A percentile compares a stretch with the other conserved stretches of the same genome.
Conservation (phyloP, 2,329 filamentous ascomycete genomes). For the Plectosphaerella plurivora region DNA sequence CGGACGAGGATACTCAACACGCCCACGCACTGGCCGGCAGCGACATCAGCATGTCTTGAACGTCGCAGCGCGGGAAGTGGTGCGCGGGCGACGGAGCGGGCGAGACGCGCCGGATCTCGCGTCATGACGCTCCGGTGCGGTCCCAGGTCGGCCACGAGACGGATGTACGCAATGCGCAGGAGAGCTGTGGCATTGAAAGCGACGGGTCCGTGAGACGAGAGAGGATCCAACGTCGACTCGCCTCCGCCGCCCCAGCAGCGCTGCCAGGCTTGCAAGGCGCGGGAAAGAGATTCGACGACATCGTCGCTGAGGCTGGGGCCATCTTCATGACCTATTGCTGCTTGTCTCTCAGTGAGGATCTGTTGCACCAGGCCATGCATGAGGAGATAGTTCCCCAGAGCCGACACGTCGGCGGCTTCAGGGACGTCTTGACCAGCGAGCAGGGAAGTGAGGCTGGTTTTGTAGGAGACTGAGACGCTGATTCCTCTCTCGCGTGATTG, state of each 20-base stretch:
- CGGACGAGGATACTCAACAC: constrained; percentile 48
- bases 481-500: not conserved
- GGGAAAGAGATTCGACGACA: constrained; percentile 10
- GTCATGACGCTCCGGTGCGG: constrained; percentile 37
- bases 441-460: not conserved
- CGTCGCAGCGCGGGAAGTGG: constrained; percentile 23
- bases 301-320: not conserved
- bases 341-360: constrained; percentile 41
- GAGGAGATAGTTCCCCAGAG: constrained; percentile 48
- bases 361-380: constrained; percentile 50
- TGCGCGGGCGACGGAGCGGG: constrained; percentile 25
- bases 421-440: not conserved
- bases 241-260: constrained; percentile 45
- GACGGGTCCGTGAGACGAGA: constrained; percentile 45
- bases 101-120: constrained; percentile 40
- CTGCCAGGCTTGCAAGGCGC: constrained; percentile 44
- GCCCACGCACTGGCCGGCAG: constrained; percentile 45
- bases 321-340: not conserved
- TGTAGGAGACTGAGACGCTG: not conserved
- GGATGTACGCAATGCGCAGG: not conserved
- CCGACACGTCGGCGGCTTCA: constrained; percentile 24
- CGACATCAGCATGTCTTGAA: constrained; percentile 40
- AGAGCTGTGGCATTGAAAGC: constrained; percentile 33
- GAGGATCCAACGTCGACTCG: constrained; percentile 48
- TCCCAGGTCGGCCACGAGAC: not conserved